Conservation (phyloP, 768 basidiomycete genomes). For the Boletales sp. region DNA sequence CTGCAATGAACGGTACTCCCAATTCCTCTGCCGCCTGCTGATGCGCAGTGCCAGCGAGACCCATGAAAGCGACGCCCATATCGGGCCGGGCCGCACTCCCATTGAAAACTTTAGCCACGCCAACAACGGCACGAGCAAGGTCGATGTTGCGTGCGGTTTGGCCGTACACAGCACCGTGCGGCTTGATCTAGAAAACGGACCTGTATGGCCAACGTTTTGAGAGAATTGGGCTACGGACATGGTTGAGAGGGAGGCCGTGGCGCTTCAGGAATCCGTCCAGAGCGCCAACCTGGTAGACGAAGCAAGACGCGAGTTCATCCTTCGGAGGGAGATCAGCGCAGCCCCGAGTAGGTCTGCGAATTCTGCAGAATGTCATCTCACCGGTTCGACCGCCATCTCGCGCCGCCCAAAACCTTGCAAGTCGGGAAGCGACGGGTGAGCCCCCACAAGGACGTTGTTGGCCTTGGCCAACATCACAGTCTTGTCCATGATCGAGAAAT, state of each 20-base stretch:
- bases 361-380: constrained; percentile 21
- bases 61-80: constrained; percentile 49
- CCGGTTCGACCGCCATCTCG: constrained; percentile 60
- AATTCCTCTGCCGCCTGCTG: constrained; percentile 52
- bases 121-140: constrained; percentile 52
- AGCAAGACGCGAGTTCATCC: constrained; percentile 55
- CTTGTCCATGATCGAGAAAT: constrained; percentile 63
- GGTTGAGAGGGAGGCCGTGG: constrained; percentile 51
- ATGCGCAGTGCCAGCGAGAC: constrained; percentile 62
- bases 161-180: constrained; percentile 60
- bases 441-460: constrained; percentile 57
- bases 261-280: constrained; percentile 54
- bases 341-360: neutral
- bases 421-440: constrained; percentile 62
- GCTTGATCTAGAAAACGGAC: constrained; percentile 43
- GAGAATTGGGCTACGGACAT: constrained; percentile 35
- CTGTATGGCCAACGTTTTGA: too few species aligned
- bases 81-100: constrained; percentile 16
- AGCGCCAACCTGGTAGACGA: constrained; percentile 69
- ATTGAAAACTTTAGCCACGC: constrained; percentile 50
- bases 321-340: constrained; percentile 14
- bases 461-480: constrained; percentile 57
- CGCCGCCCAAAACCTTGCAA: constrained; percentile 62
- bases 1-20: constrained; percentile 60
- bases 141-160: constrained; percentile 54